phyloP scores from a whole-genome alignment of 2,329 filamentous ascomycete species.

The Aspergillus texensis region DNA sequence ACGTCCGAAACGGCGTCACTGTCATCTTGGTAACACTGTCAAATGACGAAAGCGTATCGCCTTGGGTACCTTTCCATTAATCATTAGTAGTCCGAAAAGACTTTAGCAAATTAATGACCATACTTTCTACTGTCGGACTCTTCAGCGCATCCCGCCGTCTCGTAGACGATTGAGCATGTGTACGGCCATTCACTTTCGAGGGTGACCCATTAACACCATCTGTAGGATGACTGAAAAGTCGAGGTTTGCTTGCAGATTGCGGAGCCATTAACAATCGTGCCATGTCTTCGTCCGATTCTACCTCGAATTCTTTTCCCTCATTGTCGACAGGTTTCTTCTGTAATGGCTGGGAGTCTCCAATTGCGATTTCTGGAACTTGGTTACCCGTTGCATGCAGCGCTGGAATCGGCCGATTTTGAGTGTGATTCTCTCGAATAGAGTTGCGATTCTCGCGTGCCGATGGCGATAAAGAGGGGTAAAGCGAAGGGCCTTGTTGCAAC shows the following conservation, averaged over 20 bases:
- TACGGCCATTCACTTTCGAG: slow-evolving; percentile 23
- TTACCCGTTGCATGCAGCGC: slow-evolving; percentile 8
- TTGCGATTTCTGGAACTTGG: slow-evolving; percentile 11
- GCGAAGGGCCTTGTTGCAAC: slow-evolving; percentile 41
- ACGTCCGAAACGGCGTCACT: slow-evolving; percentile 25
- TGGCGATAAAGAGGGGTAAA: slow-evolving; percentile 34
- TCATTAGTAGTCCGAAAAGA: slow-evolving; percentile 14
- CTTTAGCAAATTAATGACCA: not conserved
- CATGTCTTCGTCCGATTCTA: slow-evolving; percentile 41
- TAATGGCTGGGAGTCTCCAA: slow-evolving; percentile 15
- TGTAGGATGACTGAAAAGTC: slow-evolving; percentile 39
- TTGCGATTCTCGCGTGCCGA: slow-evolving; percentile 29
- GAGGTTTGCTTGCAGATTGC: slow-evolving; percentile 43
- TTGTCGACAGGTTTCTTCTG: slow-evolving; percentile 18
- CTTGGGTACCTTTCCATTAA: slow-evolving; percentile 17
- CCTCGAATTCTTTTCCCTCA: slow-evolving; percentile 28
- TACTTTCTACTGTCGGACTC: slow-evolving; percentile 29
- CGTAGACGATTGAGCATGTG: slow-evolving; percentile 14
- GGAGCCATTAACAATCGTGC: slow-evolving; percentile 48
- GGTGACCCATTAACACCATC: slow-evolving; percentile 22
- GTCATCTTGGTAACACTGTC: slow-evolving; percentile 17
- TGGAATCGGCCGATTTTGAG: slow-evolving; percentile 9
- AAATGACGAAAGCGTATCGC: slow-evolving; percentile 23
- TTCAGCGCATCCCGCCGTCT: slow-evolving; percentile 8
- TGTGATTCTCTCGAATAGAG: slow-evolving; percentile 9